phyloP scores from a whole-genome alignment of 768 basidiomycete genomes.

The Calocera viscosa region DNA sequence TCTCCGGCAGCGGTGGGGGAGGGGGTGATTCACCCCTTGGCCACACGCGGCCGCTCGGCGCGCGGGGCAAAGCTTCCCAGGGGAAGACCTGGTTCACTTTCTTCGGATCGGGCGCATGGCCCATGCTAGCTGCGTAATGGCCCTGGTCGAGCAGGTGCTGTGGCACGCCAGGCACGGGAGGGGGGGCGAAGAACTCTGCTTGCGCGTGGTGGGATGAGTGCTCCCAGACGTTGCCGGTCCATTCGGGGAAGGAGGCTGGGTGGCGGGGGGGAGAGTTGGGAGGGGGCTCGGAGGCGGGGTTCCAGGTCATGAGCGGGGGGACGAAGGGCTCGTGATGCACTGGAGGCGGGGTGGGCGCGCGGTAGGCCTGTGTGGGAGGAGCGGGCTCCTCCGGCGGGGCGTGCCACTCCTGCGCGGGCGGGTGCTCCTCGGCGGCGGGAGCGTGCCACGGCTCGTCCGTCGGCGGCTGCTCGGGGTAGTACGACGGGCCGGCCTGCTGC shows the following conservation, averaged over 20 bases:
- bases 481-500: neutral
- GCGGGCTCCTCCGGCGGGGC: slow-evolving; percentile 18
- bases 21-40: slow-evolving; percentile 44
- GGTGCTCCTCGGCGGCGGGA: slow-evolving; percentile 16
- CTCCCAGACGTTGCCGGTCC: slow-evolving; percentile 83
- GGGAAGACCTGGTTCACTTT: slow-evolving; percentile 78
- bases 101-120: slow-evolving; percentile 47
- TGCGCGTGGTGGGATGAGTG: slow-evolving; percentile 31
- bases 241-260: slow-evolving; percentile 48
- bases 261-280: slow-evolving; percentile 45
- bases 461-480: neutral
- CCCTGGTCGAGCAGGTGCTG: slow-evolving; percentile 56
- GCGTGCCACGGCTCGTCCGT: neutral
- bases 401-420: slow-evolving; percentile 20
- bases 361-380: no score
- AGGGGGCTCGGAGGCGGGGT: slow-evolving; percentile 67
- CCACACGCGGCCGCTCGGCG: slow-evolving; percentile 57
- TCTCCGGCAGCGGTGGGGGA: neutral
- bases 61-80: slow-evolving; percentile 77
- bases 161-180: slow-evolving; percentile 50
- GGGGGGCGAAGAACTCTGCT: slow-evolving; percentile 45
- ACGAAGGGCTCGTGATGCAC: slow-evolving; percentile 39
- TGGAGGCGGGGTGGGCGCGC: slow-evolving; percentile 17
- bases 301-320: slow-evolving; percentile 62
- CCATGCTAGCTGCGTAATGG: slow-evolving; percentile 45